phyloP scores from a whole-genome alignment of 2,329 filamentous ascomycete genomes.

The Epichloe sibirici region DNA sequence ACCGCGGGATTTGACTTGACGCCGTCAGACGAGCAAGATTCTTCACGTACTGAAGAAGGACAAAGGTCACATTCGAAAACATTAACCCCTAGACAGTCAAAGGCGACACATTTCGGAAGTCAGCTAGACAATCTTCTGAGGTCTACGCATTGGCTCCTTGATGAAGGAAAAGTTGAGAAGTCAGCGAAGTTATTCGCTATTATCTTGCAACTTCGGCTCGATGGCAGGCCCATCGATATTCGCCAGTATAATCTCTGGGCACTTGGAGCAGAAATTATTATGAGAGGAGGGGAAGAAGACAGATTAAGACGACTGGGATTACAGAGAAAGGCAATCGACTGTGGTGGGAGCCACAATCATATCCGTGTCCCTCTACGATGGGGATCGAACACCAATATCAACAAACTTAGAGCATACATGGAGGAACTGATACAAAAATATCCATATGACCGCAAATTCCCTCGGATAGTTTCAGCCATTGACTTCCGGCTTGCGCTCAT shows the following conservation, averaged over 20 bases:
- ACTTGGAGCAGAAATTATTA: conserved; percentile 71
- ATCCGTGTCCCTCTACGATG: conserved; percentile 17
- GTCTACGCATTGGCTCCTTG: conserved; percentile 60
- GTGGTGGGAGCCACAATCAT: background rate
- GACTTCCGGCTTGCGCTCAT: conserved; percentile 77
- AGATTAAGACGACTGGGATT: background rate
- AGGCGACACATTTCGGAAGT: conserved; percentile 13
- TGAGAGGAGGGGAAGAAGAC: conserved; percentile 41
- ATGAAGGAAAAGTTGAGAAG: conserved; percentile 55
- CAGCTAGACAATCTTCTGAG: conserved; percentile 58
- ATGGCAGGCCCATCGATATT: conserved; percentile 46
- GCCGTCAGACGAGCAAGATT: conserved; percentile 35
- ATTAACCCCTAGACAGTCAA: conserved; percentile 5
- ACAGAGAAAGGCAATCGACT: background rate
- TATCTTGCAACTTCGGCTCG: conserved; percentile 44
- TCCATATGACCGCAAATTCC: conserved; percentile 52
- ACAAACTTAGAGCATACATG: conserved; percentile 49
- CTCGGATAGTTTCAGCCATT: conserved; percentile 48
- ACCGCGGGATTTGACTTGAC: background rate
- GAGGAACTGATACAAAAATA: conserved; percentile 67
- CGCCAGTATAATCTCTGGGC: conserved; percentile 64
- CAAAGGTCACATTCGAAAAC: background rate
- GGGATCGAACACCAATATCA: conserved; percentile 34
- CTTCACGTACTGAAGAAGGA: no score
- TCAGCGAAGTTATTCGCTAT: conserved; percentile 67